Base-by-base conservation (phyloP, 139 green algal genomes). In the Chlorella sorokiniana region DNA sequence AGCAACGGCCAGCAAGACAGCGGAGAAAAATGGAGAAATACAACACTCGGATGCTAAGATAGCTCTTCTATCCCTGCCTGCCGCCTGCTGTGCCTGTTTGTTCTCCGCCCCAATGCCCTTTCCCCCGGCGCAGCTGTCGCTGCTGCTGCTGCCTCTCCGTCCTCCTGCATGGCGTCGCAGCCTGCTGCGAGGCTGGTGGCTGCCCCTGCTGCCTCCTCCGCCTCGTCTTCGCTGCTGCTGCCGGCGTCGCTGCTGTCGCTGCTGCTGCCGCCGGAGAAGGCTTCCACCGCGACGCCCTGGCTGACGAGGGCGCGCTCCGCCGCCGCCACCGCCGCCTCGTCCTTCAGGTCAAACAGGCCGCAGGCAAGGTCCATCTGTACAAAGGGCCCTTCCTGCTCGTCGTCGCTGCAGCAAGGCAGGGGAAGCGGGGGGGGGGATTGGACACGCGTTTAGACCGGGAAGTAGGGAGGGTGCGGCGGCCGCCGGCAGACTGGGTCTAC, bases 361-460 rank as follows among this genome's bases (percentile, higher is more conserved):
- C 84, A 88, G 23, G 84, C 84, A 7, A 88, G n/a, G 71, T 88
- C 84, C 37, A 88, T 27, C 27, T 88, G 67, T 18, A 88, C 74
- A 10, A 51, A 42, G 14, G 79, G 61, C 9, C 79, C 79, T 61
- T 61, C 63, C 22, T 33, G 45, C n/a, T 83, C 77, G 8, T 75
- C 73, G 27, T 79, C 69, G 41, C 75, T 83, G 69, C 82, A 78
- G 45, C 22, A 45, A 27, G 63, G 22, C n/a, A 59, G 29, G 8
- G 11, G 23, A n/a, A 51, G 38, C 11, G 4, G 31, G 23, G 20
- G 4, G n/a, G 23, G 4, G 52, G 45, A 18, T 22, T 27, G 23
- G 33, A 74, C 78, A 31, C 63, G 65, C 68, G n/a, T n/a, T n/a
- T n/a, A n/a, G n/a, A 63, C 37, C 41, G 67, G 6, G 56, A 65